phyloP scores from a whole-genome alignment of 192 early-diverging fungal species.

The Dissophora ornata region DNA sequence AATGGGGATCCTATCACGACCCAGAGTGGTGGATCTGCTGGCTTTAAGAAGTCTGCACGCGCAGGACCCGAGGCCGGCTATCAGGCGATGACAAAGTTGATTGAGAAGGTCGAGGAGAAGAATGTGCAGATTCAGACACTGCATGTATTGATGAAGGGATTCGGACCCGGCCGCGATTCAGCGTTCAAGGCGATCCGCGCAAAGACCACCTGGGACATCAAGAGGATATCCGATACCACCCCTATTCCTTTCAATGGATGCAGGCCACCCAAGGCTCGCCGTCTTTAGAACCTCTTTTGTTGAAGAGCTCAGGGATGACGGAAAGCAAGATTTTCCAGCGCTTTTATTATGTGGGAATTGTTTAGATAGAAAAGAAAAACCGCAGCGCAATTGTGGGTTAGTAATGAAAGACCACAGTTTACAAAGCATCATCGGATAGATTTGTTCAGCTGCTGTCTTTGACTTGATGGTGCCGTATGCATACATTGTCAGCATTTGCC shows the following conservation, averaged over 20 bases:
- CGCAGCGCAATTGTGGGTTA: too few relatives aligned
- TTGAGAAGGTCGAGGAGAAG: constrained; percentile 75
- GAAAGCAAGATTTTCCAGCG: too few relatives aligned
- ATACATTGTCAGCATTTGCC: too few relatives aligned
- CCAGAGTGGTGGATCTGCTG: constrained; percentile 83
- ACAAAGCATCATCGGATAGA: too few relatives aligned
- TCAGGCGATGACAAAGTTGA: constrained; percentile 82
- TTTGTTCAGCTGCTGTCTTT: too few relatives aligned
- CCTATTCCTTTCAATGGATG: constrained; percentile 92
- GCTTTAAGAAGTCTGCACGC: constrained; percentile 90
- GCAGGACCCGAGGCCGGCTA: constrained; percentile 93
- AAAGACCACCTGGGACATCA: constrained; percentile 79
- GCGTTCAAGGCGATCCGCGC: constrained; percentile 87
- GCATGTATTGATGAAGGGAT: constrained; percentile 88
- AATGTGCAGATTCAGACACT: constrained; percentile 70
- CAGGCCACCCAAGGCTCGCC: constrained; percentile 88
- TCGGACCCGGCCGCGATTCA: constrained; percentile 92
- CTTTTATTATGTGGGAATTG: too few relatives aligned
- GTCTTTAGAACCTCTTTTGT: too few relatives aligned
- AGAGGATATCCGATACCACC: constrained; percentile 87
- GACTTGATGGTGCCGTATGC: too few relatives aligned
- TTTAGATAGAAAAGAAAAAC: too few relatives aligned
- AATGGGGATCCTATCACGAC: constrained; percentile 77
- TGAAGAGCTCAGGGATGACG: too few relatives aligned
- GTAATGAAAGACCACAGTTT: too few relatives aligned